Base-by-base conservation (phyloP, 1,284 basidiomycete genomes). In the Sporisorium iseilematis-ciliati region DNA sequence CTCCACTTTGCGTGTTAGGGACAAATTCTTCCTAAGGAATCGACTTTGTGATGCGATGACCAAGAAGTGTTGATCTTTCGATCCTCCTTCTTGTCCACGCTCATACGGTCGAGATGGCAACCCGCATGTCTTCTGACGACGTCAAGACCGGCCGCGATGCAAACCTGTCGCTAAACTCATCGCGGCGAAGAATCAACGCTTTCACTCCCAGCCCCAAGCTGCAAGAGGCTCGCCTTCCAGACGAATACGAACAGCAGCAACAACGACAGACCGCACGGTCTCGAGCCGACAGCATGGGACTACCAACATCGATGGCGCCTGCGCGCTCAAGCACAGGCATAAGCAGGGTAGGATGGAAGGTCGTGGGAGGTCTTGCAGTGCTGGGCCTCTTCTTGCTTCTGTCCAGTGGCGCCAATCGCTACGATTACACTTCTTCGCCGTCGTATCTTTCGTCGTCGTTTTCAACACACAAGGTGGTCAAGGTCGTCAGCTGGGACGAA, bases 331-430 rank as follows among this genome's bases (percentile, higher is more conserved):
- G 14, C 1, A 31, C 23, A 11, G n/a, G 40, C 8, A 33, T 50
- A 16, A 18, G 11, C 54, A 57, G 40, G 29, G 20, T 57, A 4
- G 54, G 49, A 10, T 57, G 33, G 54, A 67, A 20, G 11, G 31
- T 58, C 16, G 26, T 46, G 4, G 66, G 41, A 1, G 48, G 60
- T 33, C 42, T 69, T 31, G 61, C 46, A 7, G 14, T 53, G 18
- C 48, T 69, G 14, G 61, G 48, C 12, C 46, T 69, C 40, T 63
- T 64, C 29, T 8, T 69, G 25, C 23, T 69, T 33, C 56, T 69
- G 0, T 41, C 66, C 1, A 63, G 56, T n/a, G 43, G 45, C 20
- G 46, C 40, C 31, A 51, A 46, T 14, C 14, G 25, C 12, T 60
- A 42, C 29, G 57, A 56, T 33, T 40, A 66, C 33, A 23, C 45